A percentile compares a stretch with the other conserved stretches of the same genome.
Conservation (phyloP, 2,329 filamentous ascomycete species). For the Ascochyta fabae region DNA sequence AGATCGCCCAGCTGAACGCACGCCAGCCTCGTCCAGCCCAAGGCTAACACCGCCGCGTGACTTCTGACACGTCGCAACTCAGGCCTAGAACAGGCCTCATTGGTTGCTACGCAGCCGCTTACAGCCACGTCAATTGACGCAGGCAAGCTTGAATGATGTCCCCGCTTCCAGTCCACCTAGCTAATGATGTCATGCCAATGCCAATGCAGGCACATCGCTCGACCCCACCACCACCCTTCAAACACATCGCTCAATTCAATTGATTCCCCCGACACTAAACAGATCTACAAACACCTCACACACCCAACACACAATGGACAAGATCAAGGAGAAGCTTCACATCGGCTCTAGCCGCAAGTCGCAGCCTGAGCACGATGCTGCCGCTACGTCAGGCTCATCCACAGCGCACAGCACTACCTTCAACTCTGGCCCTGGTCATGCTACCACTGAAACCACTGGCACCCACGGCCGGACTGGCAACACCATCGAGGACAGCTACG, state of each 20-base stretch:
- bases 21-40: slow-evolving; percentile 7
- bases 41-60: slow-evolving; percentile 6
- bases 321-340: slow-evolving; percentile 48
- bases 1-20: neutral
- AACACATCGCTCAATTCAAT: slow-evolving; percentile 12
- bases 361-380: slow-evolving; percentile 31
- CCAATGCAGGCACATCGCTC: too few species aligned
- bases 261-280: slow-evolving; percentile 6
- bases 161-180: slow-evolving; percentile 6
- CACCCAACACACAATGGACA: slow-evolving; percentile 35
- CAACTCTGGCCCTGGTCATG: slow-evolving; percentile 20
- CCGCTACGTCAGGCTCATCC: slow-evolving; percentile 5
- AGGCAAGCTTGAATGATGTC: slow-evolving; percentile 8
- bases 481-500: slow-evolving; percentile 16
- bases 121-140: slow-evolving; percentile 3
- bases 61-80: slow-evolving; percentile 8
- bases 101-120: slow-evolving; percentile 2
- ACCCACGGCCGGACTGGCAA: slow-evolving; percentile 11
- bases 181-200: slow-evolving; percentile 6
- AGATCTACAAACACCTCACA: slow-evolving; percentile 7
- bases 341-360: slow-evolving; percentile 42
- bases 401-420: slow-evolving; percentile 19
- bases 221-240: slow-evolving; percentile 10
- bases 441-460: slow-evolving; percentile 30
- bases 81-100: slow-evolving; percentile 1